A percentile compares a stretch with the other conserved stretches of the same genome.
phyloP scores from a whole-genome alignment of 202 grass and related monocot species.

The Panicum virgatum region DNA sequence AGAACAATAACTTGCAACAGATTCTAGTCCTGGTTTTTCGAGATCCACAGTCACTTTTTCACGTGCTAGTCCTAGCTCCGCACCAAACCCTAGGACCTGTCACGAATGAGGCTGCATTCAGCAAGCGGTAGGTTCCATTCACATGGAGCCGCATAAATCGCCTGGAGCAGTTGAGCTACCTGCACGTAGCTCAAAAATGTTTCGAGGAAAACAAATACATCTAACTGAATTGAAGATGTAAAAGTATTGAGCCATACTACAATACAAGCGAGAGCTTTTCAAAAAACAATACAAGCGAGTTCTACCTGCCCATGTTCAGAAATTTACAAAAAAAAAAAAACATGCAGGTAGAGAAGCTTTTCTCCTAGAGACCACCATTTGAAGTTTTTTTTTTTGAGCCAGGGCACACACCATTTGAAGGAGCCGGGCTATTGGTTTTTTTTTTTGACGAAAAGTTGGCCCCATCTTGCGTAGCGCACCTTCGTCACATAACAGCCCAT shows the following conservation, averaged over 20 bases:
- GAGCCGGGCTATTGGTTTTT: background rate
- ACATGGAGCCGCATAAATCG: background rate
- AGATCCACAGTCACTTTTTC: constrained; percentile 3
- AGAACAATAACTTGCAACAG: background rate
- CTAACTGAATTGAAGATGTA: background rate
- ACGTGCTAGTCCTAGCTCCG: background rate
- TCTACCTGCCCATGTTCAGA: background rate
- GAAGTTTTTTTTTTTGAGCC: background rate
- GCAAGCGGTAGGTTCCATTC: background rate
- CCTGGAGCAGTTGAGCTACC: background rate
- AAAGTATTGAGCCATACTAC: background rate
- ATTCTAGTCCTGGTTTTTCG: background rate
- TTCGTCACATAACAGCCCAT: background rate
- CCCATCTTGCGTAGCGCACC: too few species aligned
- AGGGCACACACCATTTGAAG: background rate
- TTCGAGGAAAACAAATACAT: background rate
- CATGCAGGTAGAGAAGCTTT: background rate
- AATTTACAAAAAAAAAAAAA: background rate
- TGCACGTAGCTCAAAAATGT: too few species aligned
- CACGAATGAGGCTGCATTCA: background rate
- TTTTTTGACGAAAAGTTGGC: background rate
- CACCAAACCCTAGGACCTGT: background rate
- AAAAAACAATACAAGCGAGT: too few species aligned
- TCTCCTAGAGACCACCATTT: background rate
- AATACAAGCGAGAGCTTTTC: too few species aligned